phyloP scores from a whole-genome alignment of 352 stramenopile genomes.

The Phytophthora rubi region DNA sequence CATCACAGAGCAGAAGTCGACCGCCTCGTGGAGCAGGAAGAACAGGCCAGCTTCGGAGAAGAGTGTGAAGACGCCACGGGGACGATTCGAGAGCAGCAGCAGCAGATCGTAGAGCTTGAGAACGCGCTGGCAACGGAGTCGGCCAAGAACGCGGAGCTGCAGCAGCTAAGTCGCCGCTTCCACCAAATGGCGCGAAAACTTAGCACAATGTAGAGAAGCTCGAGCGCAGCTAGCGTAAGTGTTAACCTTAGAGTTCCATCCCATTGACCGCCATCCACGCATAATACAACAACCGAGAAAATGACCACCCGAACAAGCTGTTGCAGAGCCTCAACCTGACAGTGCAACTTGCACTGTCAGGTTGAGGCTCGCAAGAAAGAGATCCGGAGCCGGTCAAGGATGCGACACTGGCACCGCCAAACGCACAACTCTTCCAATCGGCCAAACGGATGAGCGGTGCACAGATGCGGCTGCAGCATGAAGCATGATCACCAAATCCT shows the following conservation, averaged over 20 bases:
- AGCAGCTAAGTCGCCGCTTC: slow-evolving; percentile 19
- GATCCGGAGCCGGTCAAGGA: slow-evolving; percentile 11
- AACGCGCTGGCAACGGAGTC: slow-evolving; percentile 10
- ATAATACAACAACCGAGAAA: slow-evolving; percentile 1
- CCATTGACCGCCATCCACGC: slow-evolving; percentile 10
- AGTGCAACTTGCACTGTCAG: neutral
- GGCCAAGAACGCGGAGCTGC: slow-evolving; percentile 11
- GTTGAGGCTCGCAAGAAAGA: slow-evolving; percentile 11
- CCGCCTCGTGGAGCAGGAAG: neutral
- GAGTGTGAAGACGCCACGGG: neutral
- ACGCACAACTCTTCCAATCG: slow-evolving; percentile 33
- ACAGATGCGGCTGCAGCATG: slow-evolving; percentile 22
- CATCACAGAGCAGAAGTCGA: slow-evolving; percentile 7
- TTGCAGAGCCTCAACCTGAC: neutral
- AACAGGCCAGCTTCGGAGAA: neutral
- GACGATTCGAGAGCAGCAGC: slow-evolving; percentile 13
- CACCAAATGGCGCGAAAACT: slow-evolving; percentile 13
- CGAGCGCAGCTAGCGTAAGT: neutral
- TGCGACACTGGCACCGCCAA: slow-evolving; percentile 25
- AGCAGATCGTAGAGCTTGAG: slow-evolving; percentile 23
- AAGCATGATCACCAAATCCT: neutral
- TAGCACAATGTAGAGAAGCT: slow-evolving; percentile 9
- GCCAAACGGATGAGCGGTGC: slow-evolving; percentile 26
- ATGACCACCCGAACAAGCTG: neutral
- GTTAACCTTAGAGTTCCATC: neutral